phyloP scores from a whole-genome alignment of 2,329 filamentous ascomycete species.

The Neopestalotiopsis rosae region DNA sequence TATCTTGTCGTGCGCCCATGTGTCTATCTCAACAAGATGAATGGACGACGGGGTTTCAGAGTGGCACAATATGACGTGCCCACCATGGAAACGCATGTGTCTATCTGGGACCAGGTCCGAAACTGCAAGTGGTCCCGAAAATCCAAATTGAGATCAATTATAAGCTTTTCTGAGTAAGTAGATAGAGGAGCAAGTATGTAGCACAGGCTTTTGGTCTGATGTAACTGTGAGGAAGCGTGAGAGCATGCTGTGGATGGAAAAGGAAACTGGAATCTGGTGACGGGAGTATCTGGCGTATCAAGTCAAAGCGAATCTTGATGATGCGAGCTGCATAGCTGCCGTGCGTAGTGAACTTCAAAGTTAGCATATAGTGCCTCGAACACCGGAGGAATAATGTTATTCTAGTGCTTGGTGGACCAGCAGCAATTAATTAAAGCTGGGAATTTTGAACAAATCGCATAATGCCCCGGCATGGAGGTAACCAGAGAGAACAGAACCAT shows the following conservation, averaged over 20 bases:
- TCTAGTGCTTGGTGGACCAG: not conserved
- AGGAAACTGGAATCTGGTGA: not conserved
- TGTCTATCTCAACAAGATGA: not conserved
- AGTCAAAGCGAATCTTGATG: not conserved
- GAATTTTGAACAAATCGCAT: not conserved
- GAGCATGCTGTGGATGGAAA: not conserved
- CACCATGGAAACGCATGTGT: conserved; percentile 1
- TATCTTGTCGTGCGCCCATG: not conserved
- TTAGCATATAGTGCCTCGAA: not conserved
- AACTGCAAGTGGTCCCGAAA: conserved; percentile 3
- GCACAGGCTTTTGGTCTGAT: not conserved
- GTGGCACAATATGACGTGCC: conserved; percentile 6
- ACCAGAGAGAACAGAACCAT: conserved; percentile 3
- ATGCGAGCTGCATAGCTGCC: not conserved
- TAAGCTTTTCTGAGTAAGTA: not conserved
- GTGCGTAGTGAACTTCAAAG: not conserved
- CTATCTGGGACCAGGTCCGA: conserved; percentile 4
- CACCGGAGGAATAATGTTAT: not conserved
- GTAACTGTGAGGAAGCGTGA: not conserved
- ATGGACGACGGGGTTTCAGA: conserved; percentile 3
- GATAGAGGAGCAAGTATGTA: not conserved
- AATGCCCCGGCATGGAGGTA: not conserved
- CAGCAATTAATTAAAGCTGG: not conserved
- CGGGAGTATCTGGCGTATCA: not conserved
- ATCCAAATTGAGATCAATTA: not conserved